Evolutionary conservation across 169 alveolate species (phyloP).

Genomic region (Plasmodium cynomolgi): DNA sequence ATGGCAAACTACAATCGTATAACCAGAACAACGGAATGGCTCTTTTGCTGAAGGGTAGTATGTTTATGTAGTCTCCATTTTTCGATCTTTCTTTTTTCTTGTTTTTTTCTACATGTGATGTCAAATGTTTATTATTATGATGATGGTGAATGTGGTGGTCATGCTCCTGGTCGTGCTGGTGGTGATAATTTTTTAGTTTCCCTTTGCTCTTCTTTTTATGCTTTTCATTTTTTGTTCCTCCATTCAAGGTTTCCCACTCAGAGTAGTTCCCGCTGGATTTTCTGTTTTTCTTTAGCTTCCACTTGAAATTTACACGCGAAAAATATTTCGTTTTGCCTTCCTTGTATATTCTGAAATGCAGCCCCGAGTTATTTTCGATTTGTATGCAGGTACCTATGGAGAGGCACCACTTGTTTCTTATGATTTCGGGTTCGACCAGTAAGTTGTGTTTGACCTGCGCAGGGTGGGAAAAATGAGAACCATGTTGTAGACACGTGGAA

Average conservation of each 20-base stretch:
- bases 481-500: not conserved
- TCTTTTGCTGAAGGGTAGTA: slow-evolving; percentile 70
- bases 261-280: not conserved
- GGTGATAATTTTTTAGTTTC: not conserved
- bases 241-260: slow-evolving; percentile 14
- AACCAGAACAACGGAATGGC: slow-evolving; percentile 70
- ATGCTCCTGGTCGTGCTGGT: not conserved
- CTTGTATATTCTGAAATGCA: slow-evolving; percentile 77
- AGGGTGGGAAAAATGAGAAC: not conserved
- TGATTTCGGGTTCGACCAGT: slow-evolving; percentile 81
- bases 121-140: not conserved
- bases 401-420: slow-evolving; percentile 79
- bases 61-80: slow-evolving; percentile 35
- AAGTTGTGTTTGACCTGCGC: slow-evolving; percentile 74
- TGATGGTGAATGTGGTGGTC: not conserved
- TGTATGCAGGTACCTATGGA: slow-evolving; percentile 81
- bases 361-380: slow-evolving; percentile 77
- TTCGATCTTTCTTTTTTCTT: slow-evolving; percentile 18
- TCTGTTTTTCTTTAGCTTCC: slow-evolving; percentile 33
- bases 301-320: slow-evolving; percentile 67
- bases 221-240: slow-evolving; percentile 13
- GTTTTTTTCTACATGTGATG: slow-evolving; percentile 12
- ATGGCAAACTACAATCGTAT: slow-evolving; percentile 73
- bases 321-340: slow-evolving; percentile 76
- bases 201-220: slow-evolving; percentile 18